phyloP scores from a whole-genome alignment of 2,329 filamentous ascomycete species.

The Iodosphaeria phyllophila region DNA sequence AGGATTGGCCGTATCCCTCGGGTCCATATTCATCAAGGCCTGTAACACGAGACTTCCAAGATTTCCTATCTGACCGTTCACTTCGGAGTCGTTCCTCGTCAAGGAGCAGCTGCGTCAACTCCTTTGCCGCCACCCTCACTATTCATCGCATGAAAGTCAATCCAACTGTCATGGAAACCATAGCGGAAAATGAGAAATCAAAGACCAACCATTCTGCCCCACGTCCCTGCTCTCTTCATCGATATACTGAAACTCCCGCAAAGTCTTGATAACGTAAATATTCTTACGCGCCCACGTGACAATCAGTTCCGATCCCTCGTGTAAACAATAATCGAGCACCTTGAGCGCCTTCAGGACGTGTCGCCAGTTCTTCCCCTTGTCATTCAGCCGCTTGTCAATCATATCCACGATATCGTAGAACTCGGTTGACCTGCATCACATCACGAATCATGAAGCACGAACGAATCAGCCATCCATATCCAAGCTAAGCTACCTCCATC shows the following conservation, averaged over 20 bases:
- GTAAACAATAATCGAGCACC: constrained; percentile 91
- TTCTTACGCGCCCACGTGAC: constrained; percentile 98
- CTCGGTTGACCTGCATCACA: constrained; percentile 76
- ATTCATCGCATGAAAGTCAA: constrained; percentile 13
- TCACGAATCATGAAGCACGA: no score
- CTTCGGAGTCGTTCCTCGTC: constrained; percentile 85
- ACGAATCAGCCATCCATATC: no score
- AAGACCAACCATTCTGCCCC: constrained; percentile 74
- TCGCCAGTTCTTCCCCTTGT: constrained; percentile 99
- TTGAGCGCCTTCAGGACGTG: constrained; percentile 96
- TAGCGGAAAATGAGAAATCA: constrained; percentile 2
- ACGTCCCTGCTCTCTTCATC: constrained; percentile 94
- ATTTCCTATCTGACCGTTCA: constrained; percentile 78
- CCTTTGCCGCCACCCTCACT: constrained; percentile 94
- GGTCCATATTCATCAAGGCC: constrained; percentile 69
- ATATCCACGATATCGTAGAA: constrained; percentile 99
- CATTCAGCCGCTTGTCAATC: constrained; percentile 94
- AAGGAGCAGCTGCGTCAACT: constrained; percentile 76
- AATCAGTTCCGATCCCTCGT: constrained; percentile 89
- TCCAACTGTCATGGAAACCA: constrained; percentile 5
- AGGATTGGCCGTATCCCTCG: constrained; percentile 21
- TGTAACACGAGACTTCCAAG: constrained; percentile 92
- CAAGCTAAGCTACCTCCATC: no score
- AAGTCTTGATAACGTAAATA: constrained; percentile 95
- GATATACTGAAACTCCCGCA: constrained; percentile 91